These are phyloP conservation scores for Phytopythium litorale DNA, from an alignment of 352 stramenopile genomes.

Conservation along the genomic window DNA sequence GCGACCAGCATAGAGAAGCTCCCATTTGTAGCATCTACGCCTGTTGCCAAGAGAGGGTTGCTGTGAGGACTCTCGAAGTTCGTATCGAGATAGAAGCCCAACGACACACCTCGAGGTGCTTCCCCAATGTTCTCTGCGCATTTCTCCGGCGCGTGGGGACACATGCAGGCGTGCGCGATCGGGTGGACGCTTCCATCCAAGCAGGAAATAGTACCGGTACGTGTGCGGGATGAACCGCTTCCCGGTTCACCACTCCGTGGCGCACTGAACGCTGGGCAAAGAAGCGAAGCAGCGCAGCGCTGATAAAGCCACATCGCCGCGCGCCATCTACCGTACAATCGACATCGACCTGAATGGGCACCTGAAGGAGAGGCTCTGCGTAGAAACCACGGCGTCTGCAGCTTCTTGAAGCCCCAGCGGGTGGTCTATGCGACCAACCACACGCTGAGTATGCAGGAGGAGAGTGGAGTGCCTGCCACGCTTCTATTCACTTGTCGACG, in stretches of 20 bases:
- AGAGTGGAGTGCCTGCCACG: not conserved
- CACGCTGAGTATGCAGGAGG: not conserved
- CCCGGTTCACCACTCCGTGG: not conserved
- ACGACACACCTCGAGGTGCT: no score
- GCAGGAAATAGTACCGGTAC: not conserved
- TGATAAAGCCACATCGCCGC: not conserved
- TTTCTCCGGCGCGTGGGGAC: slow-evolving; percentile 2
- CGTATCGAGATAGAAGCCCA: not conserved
- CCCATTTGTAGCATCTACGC: not conserved
- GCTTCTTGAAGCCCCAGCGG: not conserved
- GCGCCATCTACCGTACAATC: not conserved
- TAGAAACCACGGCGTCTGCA: not conserved
- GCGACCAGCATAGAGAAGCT: not conserved
- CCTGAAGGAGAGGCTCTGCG: not conserved
- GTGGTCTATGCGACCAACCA: not conserved
- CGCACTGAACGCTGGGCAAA: not conserved
- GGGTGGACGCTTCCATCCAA: not conserved
- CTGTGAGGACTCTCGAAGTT: not conserved
- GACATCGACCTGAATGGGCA: not conserved
- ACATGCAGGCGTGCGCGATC: not conserved
- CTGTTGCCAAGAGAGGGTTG: no score
- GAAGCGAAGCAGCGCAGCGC: not conserved
- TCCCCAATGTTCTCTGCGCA: not conserved
- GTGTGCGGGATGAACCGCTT: not conserved
- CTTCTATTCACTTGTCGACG: not conserved